Base-by-base conservation (phyloP, 495 filamentous ascomycete species). In the Penicillium turbatum region DNA sequence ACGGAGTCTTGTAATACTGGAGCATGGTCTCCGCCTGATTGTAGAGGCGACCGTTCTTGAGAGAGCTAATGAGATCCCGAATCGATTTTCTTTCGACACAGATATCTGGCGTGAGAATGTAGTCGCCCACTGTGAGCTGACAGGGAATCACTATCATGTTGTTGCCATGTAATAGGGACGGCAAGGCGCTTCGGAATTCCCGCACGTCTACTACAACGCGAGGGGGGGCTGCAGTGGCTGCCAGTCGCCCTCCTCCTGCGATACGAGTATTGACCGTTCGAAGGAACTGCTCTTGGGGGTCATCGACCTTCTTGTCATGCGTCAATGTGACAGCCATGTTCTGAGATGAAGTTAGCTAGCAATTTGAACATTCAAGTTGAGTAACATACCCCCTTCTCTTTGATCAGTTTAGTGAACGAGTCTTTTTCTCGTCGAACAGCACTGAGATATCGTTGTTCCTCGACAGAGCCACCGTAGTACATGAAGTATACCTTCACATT, bases 261-360 rank as follows among this genome's bases (percentile, higher is more conserved):
- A 98, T 97, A 55, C 93, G 83, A 19, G 93, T 97, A 72, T 97
- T 98, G 62, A 98, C 84, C 12, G 93, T 98, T 48, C 93, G 84
- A 21, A 98, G 81, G 68, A 98, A 97, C 27, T 85, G 81, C 64
- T 97, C 92, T 73, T 97, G 88, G 0, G 91, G 88, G 62, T 96
- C 90, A 56, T 90, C 86, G 15, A 81, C 79, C 52, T 84, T 80
- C 7, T 83, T 77, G 59, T 95, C 90, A 47, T 82, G 77, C 3
- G 81, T 86, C 69, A 97, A 79, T 16, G 90, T 91, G 38, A 98
- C 70, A 1, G 90, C 84, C 93, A 98, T 97, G 62, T 81, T 86
- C 64, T 83, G 40, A 6, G 26, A 36, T 24, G 10, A 1, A 39
- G 9, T 50, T 38, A 56, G 47, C 13, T 17, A 24, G 36, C 9